Conservation (phyloP, 768 basidiomycete species). For the Panus rudis region DNA sequence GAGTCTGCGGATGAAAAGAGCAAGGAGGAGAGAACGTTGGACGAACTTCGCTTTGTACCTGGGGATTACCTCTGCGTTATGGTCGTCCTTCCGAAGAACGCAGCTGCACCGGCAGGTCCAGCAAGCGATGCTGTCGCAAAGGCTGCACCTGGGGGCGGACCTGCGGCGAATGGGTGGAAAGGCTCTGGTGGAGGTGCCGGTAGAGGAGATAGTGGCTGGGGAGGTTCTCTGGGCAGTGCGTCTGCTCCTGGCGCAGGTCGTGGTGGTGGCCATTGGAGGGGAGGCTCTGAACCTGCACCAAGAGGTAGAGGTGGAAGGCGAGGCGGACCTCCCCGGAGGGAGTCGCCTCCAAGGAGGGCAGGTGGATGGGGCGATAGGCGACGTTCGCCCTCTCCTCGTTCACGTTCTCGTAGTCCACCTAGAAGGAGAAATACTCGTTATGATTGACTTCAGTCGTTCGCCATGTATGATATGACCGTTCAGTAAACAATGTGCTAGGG, state of each 20-base stretch:
- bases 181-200: no score
- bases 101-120: slow-evolving; percentile 29
- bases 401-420: slow-evolving; percentile 38
- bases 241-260: slow-evolving; percentile 42
- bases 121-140: slow-evolving; percentile 36
- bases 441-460: slow-evolving; percentile 6
- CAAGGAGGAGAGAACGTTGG: slow-evolving; percentile 54
- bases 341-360: slow-evolving; percentile 17
- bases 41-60: slow-evolving; percentile 73
- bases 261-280: slow-evolving; percentile 63
- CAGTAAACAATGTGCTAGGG: no score
- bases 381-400: slow-evolving; percentile 27
- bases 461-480: no score
- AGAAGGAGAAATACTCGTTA: slow-evolving; percentile 23
- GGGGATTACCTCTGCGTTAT: slow-evolving; percentile 74
- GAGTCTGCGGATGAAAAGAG: not conserved
- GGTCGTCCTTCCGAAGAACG: slow-evolving; percentile 68
- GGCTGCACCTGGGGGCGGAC: no score
- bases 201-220: slow-evolving; percentile 45
- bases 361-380: slow-evolving; percentile 33
- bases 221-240: slow-evolving; percentile 28
- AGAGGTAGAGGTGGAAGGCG: slow-evolving; percentile 35
- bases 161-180: slow-evolving; percentile 31
- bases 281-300: slow-evolving; percentile 48
- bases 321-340: slow-evolving; percentile 27